phyloP scores from a whole-genome alignment of 2,329 filamentous ascomycete species.

The Talaromyces marneffei region DNA sequence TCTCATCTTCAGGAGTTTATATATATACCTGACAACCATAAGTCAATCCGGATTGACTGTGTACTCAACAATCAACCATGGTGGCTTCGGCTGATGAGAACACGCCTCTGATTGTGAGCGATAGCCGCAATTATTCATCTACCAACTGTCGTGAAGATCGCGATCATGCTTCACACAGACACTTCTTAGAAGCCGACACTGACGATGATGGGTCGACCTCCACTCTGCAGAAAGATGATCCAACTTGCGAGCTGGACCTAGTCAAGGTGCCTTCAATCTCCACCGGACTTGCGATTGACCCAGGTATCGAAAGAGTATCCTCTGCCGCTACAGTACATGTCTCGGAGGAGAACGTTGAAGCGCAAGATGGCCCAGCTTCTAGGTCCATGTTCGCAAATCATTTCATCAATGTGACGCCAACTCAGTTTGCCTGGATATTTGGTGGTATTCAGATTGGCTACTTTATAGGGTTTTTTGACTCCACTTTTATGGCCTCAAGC shows the following conservation, averaged over 20 bases:
- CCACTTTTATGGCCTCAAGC: slow-evolving; percentile 73
- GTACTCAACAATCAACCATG: slow-evolving; percentile 1
- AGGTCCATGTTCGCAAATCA: slow-evolving; percentile 25
- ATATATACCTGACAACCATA: not conserved
- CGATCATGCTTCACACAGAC: not conserved
- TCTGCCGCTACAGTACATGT: slow-evolving; percentile 14
- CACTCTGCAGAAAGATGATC: not conserved
- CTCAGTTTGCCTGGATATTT: slow-evolving; percentile 60
- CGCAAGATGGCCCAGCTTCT: slow-evolving; percentile 8
- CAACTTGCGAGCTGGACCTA: slow-evolving; percentile 16
- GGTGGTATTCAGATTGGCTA: slow-evolving; percentile 52
- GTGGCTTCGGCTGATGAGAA: slow-evolving; percentile 18
- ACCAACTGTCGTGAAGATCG: not conserved
- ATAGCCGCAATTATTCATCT: not conserved
- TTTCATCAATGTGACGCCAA: slow-evolving; percentile 34
- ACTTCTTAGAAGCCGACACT: not conserved
- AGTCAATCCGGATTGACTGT: not conserved
- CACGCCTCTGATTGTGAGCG: slow-evolving; percentile 12
- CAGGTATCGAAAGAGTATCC: slow-evolving; percentile 21
- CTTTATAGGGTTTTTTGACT: slow-evolving; percentile 61
- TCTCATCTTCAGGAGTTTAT: not conserved
- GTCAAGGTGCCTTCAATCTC: slow-evolving; percentile 25
- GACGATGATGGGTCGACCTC: not conserved
- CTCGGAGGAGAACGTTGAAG: slow-evolving; percentile 1
- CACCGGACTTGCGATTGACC: slow-evolving; percentile 24